Percentiles rank a stretch among this genome's conserved stretches.
Conservation (phyloP, 495 filamentous ascomycete species). For the Talaromyces trachyspermus region DNA sequence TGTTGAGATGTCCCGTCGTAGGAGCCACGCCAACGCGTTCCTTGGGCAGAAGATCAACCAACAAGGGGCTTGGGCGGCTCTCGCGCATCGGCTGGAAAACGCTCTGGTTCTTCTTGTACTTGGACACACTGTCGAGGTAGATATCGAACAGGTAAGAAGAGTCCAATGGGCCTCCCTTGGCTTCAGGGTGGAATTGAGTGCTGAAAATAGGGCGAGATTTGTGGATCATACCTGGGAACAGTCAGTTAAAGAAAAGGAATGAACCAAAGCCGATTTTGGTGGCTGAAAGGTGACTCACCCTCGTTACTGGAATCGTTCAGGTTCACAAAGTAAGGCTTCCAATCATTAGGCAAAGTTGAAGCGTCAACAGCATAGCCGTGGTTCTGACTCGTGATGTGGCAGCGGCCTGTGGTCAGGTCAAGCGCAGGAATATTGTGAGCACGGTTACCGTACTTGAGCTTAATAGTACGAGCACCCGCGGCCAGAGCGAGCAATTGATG, state of each 20-base stretch:
- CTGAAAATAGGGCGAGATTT: constrained; percentile 93
- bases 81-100: constrained; percentile 59
- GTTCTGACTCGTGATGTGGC: constrained; percentile 98
- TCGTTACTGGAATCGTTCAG: constrained; percentile 94
- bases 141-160: constrained; percentile 91
- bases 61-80: constrained; percentile 73
- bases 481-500: constrained; percentile 86
- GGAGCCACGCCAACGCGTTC: constrained; percentile 89
- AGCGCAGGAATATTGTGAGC: constrained; percentile 97
- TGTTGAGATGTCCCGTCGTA: constrained; percentile 47
- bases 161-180: constrained; percentile 92
- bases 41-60: constrained; percentile 86
- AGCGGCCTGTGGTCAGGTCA: constrained; percentile 88
- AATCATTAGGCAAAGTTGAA: constrained; percentile 70
- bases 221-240: constrained; percentile 67
- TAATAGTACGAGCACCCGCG: constrained; percentile 76
- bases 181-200: constrained; percentile 97
- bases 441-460: constrained; percentile 96
- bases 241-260: background rate
- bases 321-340: constrained; percentile 97
- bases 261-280: background rate
- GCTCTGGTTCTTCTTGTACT: constrained; percentile 76
- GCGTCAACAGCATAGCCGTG: constrained; percentile 97
- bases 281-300: constrained; percentile 32
- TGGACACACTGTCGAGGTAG: constrained; percentile 81